Conservation (phyloP, 1,284 basidiomycete genomes). For the Pyrrhoderma noxium region DNA sequence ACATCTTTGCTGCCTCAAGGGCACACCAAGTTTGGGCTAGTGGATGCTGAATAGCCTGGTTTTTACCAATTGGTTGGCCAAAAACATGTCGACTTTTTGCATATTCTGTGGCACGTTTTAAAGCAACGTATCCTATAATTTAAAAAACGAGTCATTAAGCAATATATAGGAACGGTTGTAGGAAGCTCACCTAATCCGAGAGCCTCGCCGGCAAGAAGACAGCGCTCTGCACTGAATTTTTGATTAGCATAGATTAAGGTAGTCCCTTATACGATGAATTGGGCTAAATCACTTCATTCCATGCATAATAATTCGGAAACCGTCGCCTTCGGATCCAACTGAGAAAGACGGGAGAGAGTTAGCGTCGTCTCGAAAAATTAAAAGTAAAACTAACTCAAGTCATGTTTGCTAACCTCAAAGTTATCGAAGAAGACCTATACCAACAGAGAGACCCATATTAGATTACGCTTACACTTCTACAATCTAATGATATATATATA, state of each 20-base stretch:
- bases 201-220: slow-evolving; percentile 34
- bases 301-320: slow-evolving; percentile 30
- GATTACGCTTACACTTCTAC: no score
- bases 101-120: slow-evolving; percentile 22
- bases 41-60: slow-evolving; percentile 28
- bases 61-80: slow-evolving; percentile 26
- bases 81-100: slow-evolving; percentile 26
- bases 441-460: no score
- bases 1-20: slow-evolving; percentile 26
- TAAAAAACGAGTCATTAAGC: neutral
- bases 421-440: slow-evolving; percentile 28
- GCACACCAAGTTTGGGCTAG: slow-evolving; percentile 26
- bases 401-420: slow-evolving; percentile 25
- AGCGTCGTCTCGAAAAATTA: neutral
- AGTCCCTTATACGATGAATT: neutral
- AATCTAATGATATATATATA: neutral
- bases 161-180: no score
- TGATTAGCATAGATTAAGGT: slow-evolving; percentile 13
- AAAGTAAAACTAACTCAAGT: slow-evolving; percentile 17
- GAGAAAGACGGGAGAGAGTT: neutral
- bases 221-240: slow-evolving; percentile 32
- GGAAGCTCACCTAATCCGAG: slow-evolving; percentile 23
- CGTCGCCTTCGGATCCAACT: slow-evolving; percentile 31
- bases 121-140: slow-evolving; percentile 16
- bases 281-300: slow-evolving; percentile 20